phyloP scores from a whole-genome alignment of 176 grass and related monocot genomes.

The Canna indica region DNA sequence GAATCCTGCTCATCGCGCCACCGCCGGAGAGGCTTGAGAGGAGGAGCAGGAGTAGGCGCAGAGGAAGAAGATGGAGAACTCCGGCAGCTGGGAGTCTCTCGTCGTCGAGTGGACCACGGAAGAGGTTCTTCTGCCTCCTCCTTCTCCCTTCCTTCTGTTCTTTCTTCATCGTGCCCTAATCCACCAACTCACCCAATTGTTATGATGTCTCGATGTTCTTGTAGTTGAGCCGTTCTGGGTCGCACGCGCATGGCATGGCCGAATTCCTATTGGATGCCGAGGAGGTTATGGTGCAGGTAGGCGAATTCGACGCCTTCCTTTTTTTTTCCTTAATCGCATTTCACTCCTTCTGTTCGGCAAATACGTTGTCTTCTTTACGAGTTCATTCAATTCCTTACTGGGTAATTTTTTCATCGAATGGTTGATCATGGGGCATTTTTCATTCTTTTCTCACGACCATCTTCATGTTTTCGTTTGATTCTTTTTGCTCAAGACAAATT shows the following conservation, averaged over 20 bases:
- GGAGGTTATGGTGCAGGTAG: constrained; percentile 42
- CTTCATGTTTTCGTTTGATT: too few species aligned
- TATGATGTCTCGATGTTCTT: constrained; percentile 2
- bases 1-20: background rate
- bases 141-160: background rate
- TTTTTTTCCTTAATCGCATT: constrained; percentile 3
- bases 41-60: background rate
- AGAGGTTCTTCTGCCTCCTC: constrained; percentile 11
- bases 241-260: constrained; percentile 27
- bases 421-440: too few species aligned
- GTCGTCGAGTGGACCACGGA: constrained; percentile 33
- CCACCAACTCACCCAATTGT: background rate
- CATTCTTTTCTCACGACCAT: too few species aligned
- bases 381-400: background rate
- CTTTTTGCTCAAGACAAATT: background rate
- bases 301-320: background rate
- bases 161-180: background rate
- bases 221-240: constrained; percentile 13
- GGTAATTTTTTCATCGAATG: background rate
- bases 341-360: background rate
- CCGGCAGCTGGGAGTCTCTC: constrained; percentile 31
- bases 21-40: background rate
- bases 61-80: constrained; percentile 21
- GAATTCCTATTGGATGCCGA: constrained; percentile 33
- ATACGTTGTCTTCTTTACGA: background rate